These are phyloP conservation scores for Gloeophyllum trabeum DNA, from an alignment of 768 basidiomycete genomes.

Conservation along the genomic window DNA sequence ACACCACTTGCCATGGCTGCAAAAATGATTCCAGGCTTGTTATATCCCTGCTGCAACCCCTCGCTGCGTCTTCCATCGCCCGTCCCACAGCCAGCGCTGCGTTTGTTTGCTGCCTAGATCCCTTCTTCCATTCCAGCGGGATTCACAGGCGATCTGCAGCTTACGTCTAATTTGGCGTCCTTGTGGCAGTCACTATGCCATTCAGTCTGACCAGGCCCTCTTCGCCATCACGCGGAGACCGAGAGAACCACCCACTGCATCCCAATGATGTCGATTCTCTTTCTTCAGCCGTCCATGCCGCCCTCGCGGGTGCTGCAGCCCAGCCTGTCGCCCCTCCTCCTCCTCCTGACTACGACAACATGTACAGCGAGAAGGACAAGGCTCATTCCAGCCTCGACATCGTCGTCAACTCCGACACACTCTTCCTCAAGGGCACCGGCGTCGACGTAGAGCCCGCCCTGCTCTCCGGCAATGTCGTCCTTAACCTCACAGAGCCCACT, in stretches of 20 bases:
- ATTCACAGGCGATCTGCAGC: too few species aligned
- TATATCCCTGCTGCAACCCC: too few species aligned
- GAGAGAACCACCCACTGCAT: constrained; percentile 9
- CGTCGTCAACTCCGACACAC: constrained; percentile 53
- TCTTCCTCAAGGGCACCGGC: constrained; percentile 71
- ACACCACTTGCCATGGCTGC: too few species aligned
- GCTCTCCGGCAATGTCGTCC: constrained; percentile 71
- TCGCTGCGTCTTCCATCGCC: too few species aligned
- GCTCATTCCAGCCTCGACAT: constrained; percentile 56
- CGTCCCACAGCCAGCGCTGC: too few species aligned
- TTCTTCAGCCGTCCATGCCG: constrained; percentile 26
- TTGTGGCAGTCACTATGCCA: constrained; percentile 23
- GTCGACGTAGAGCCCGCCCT: constrained; percentile 74
- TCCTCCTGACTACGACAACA: constrained; percentile 8
- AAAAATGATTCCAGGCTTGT: too few species aligned
- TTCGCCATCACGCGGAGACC: constrained; percentile 16
- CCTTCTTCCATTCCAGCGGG: too few species aligned
- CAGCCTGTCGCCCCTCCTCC: constrained; percentile 10
- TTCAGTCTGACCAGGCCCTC: constrained; percentile 22
- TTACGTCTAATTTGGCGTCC: too few species aligned
- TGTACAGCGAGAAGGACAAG: constrained; percentile 26
- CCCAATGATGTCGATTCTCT: constrained; percentile 21
- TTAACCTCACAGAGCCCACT: constrained; percentile 73
- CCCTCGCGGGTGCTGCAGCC: constrained; percentile 9
- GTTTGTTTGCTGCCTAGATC: too few species aligned